Percentiles rank a stretch among this genome's conserved stretches.
phyloP scores from a whole-genome alignment of 768 basidiomycete species.

The Tubosaeta sp. region DNA sequence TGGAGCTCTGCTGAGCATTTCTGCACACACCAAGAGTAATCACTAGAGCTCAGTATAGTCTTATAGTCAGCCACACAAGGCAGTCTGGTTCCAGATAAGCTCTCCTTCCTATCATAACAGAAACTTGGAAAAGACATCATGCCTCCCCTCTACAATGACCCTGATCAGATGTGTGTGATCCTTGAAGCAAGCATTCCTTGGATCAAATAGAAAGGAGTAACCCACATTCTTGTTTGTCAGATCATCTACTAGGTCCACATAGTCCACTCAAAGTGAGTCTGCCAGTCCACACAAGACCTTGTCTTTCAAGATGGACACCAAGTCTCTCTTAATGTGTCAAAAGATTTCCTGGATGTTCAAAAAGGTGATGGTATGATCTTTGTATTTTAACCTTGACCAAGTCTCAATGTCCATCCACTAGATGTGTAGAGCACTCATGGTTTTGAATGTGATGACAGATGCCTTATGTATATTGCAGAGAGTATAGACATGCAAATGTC shows the following conservation, averaged over 20 bases:
- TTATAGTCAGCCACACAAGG: not conserved
- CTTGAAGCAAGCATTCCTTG: not conserved
- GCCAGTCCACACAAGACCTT: constrained; percentile 11
- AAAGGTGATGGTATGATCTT: not conserved
- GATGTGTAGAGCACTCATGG: not conserved
- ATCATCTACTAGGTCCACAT: constrained; percentile 18
- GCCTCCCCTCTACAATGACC: accelerated
- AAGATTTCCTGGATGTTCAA: not conserved
- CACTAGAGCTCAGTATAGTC: constrained; percentile 11
- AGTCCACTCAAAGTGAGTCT: constrained; percentile 4
- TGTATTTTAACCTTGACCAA: not conserved
- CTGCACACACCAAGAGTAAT: not conserved
- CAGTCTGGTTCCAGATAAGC: not conserved
- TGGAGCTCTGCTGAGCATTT: constrained; percentile 15
- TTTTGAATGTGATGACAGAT: not conserved
- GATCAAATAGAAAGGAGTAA: constrained; percentile 6
- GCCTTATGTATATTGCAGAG: constrained; percentile 10
- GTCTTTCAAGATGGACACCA: constrained; percentile 4
- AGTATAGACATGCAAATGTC: constrained; percentile 3
- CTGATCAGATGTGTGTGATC: not conserved
- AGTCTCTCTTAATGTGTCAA: not conserved
- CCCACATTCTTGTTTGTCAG: not conserved
- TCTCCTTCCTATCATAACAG: not conserved
- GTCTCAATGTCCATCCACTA: not conserved
- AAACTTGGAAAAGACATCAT: not conserved